Evolutionary conservation across 106 monocot species (phyloP).

Genomic region (Alisma plantagoaquatica): DNA sequence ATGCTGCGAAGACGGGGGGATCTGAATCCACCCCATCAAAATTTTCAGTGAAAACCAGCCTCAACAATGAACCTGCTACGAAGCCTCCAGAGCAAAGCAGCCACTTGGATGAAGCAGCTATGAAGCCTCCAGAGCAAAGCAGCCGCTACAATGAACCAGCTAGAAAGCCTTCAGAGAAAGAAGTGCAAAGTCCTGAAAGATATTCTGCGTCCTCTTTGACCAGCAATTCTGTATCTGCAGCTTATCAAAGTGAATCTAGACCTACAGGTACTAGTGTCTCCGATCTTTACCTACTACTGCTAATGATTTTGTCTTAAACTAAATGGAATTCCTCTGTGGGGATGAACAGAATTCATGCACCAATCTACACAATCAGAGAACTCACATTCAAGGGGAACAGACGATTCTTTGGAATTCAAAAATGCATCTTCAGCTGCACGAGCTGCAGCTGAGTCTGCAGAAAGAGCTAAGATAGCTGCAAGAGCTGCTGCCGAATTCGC

Average conservation of each 20-base stretch:
- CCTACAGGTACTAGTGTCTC: conserved; percentile 22
- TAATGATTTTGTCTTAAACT: background rate
- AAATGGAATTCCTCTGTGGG: background rate
- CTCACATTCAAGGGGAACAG: background rate
- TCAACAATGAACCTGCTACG: background rate
- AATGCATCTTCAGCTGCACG: conserved; percentile 80
- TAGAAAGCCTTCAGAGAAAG: conserved; percentile 12
- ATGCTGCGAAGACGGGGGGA: conserved; percentile 5
- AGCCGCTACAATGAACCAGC: too few species aligned
- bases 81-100: background rate
- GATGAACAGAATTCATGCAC: background rate
- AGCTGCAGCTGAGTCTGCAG: conserved; percentile 86
- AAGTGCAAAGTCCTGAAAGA: background rate
- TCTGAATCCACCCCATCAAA: conserved; percentile 15
- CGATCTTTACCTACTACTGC: background rate
- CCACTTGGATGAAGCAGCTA: background rate
- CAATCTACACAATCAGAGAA: too few species aligned
- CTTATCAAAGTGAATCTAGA: conserved; percentile 9
- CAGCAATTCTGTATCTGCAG: conserved; percentile 3
- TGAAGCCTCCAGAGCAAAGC: background rate
- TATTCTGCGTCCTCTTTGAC: conserved; percentile 5
- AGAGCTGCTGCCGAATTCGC: conserved; percentile 81
- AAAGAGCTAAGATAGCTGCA: conserved; percentile 76
- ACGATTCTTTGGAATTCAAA: conserved; percentile 42
- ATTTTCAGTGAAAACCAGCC: conserved; percentile 1